Evolutionary conservation across 2,329 filamentous ascomycete genomes (phyloP), one percentile per base, ranked within the genome.

Genomic region (Exserohilum rostratum): DNA sequence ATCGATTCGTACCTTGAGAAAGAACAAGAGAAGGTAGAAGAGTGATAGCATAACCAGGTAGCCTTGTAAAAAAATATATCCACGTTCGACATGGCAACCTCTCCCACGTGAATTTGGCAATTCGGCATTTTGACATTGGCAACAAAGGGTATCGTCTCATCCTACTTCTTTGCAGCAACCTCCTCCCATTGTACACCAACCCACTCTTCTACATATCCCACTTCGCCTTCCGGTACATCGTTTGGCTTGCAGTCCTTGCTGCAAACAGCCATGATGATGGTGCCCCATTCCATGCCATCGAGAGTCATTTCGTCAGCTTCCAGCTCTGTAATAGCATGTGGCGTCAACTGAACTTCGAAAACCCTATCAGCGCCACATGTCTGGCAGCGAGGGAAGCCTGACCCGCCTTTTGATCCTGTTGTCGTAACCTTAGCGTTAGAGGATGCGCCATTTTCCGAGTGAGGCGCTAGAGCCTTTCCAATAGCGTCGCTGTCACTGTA

Each of bases 141-240:
- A 40, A 11, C 10, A n/a, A 34, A 34, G 25, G 7, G 31, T 12
- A 46, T 35, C 20, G 10, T 35, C n/a, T 2, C 6, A 13, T 30
- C 13, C 39, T 59, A 64, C 46, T 61, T 67, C 53, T 64, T 67
- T 17, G 64, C 60, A 11, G 70, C 71, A 37, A 79, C 68, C 76
- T 97, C 93, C 77, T 99, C 95, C 95, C 93, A 99, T 76, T 99
- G 95, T 61, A 98, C 95, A 6, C 93, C 95, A n/a, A 85, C 87
- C 93, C 95, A 99, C 77, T 99, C 95, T 79, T 98, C 95, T 15
- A 92, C 69, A 76, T 96, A 98, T 1, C 88, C 90, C 0, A 87
- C 84, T 68, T 87, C 82, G 0, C 87, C 89, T 31, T 82, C 79
- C 11, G 76, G 75, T 6, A 86, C 82, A 0, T 84, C 83, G 5